Percentiles rank a stretch among this genome's conserved stretches.
phyloP scores from a whole-genome alignment of 2,329 filamentous ascomycete species.

The Pyrenophora teres region DNA sequence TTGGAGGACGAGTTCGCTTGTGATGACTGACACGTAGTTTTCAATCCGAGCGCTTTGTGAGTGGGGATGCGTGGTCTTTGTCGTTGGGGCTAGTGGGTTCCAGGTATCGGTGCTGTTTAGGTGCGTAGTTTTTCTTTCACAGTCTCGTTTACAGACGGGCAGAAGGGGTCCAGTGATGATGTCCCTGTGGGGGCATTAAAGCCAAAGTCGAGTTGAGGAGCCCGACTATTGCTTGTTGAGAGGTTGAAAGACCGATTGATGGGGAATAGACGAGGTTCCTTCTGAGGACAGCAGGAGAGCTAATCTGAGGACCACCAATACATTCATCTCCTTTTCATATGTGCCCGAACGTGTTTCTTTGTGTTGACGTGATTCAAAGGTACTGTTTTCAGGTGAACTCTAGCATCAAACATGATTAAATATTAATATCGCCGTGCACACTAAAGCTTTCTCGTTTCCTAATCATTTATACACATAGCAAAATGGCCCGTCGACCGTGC shows the following conservation, averaged over 20 bases:
- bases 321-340: conserved; percentile 1
- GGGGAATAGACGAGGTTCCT: conserved; percentile 28
- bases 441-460: too few relatives aligned
- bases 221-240: conserved; percentile 23
- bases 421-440: too few relatives aligned
- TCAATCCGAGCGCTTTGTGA: conserved; percentile 43
- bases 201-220: conserved; percentile 43
- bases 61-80: conserved; percentile 36
- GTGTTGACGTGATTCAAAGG: not conserved
- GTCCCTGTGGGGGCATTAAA: conserved; percentile 40
- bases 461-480: conserved; percentile 53
- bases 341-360: not conserved
- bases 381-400: too few relatives aligned
- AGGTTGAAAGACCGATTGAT: conserved; percentile 16
- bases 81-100: conserved; percentile 23
- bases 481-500: conserved; percentile 53
- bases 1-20: conserved; percentile 30
- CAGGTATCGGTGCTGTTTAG: conserved; percentile 17
- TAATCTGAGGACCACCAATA: conserved; percentile 41
- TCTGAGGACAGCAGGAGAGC: conserved; percentile 44
- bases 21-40: conserved; percentile 41
- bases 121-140: conserved; percentile 11
- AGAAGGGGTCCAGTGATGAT: conserved; percentile 41
- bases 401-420: too few relatives aligned
- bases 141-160: conserved; percentile 19